These are phyloP conservation scores for Cercospora canescens DNA, from an alignment of 2,329 filamentous ascomycete genomes.

Conservation along the genomic window DNA sequence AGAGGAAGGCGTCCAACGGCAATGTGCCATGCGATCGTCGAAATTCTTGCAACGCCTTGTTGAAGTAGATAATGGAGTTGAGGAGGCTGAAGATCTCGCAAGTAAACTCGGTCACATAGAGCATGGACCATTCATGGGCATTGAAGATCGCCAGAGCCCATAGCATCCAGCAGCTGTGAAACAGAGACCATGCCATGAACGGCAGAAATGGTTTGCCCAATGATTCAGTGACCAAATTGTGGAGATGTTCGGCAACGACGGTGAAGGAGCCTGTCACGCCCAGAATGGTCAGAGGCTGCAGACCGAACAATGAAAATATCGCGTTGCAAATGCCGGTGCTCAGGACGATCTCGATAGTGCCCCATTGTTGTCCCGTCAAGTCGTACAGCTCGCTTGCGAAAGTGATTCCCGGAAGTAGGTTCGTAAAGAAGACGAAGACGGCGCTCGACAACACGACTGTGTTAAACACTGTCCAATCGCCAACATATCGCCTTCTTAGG, in stretches of 20 bases:
- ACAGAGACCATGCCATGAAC: slow-evolving; percentile 68
- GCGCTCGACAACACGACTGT: slow-evolving; percentile 64
- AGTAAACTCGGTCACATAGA: slow-evolving; percentile 67
- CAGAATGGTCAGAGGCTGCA: slow-evolving; percentile 65
- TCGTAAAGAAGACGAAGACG: slow-evolving; percentile 68
- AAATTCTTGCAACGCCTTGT: slow-evolving; percentile 64
- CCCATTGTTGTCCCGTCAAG: slow-evolving; percentile 63
- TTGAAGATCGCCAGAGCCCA: slow-evolving; percentile 65
- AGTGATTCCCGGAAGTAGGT: slow-evolving; percentile 65
- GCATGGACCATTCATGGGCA: slow-evolving; percentile 70
- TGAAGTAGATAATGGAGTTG: slow-evolving; percentile 67
- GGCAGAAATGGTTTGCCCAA: slow-evolving; percentile 63
- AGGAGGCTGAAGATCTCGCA: slow-evolving; percentile 67
- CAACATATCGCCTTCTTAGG: slow-evolving; percentile 29
- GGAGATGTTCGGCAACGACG: slow-evolving; percentile 67
- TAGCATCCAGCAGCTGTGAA: slow-evolving; percentile 67
- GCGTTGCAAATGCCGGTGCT: slow-evolving; percentile 65
- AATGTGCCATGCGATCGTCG: slow-evolving; percentile 58
- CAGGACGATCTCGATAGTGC: slow-evolving; percentile 67
- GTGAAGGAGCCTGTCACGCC: slow-evolving; percentile 68
- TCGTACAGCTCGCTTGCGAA: slow-evolving; percentile 67
- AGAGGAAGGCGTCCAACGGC: slow-evolving; percentile 64
- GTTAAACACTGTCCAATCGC: slow-evolving; percentile 54
- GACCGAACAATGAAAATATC: slow-evolving; percentile 62
- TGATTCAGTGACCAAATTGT: slow-evolving; percentile 55